phyloP scores from a whole-genome alignment of 495 filamentous ascomycete genomes.

The Hypoxylon crocopeplum region DNA sequence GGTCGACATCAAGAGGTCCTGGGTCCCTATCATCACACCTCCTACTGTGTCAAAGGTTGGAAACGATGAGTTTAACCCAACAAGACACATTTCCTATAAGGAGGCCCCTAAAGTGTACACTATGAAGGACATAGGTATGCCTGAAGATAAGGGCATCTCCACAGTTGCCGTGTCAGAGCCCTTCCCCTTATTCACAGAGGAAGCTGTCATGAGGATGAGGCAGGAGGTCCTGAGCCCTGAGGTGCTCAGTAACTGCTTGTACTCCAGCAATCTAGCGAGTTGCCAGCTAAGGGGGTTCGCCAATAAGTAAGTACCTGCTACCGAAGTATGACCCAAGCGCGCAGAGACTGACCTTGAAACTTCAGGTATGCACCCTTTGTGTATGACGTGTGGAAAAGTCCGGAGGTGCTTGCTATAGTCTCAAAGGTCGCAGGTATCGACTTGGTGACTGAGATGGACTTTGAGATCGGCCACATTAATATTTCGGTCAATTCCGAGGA shows the following conservation, averaged over 20 bases:
- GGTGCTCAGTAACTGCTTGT: slow-evolving; percentile 70
- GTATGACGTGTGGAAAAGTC: slow-evolving; percentile 73
- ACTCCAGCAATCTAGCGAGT: slow-evolving; percentile 68
- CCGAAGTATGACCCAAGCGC: neutral
- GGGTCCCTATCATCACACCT: slow-evolving; percentile 34
- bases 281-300: slow-evolving; percentile 73
- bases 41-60: slow-evolving; percentile 8
- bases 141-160: slow-evolving; percentile 65
- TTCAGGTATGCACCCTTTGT: slow-evolving; percentile 59
- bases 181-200: slow-evolving; percentile 73
- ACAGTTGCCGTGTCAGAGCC: slow-evolving; percentile 74
- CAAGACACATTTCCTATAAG: slow-evolving; percentile 62
- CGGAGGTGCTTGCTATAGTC: slow-evolving; percentile 67
- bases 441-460: slow-evolving; percentile 72
- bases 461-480: slow-evolving; percentile 78
- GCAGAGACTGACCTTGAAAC: slow-evolving; percentile 18
- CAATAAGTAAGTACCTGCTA: slow-evolving; percentile 60
- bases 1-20: slow-evolving; percentile 14
- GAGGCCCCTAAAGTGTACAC: slow-evolving; percentile 59
- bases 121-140: slow-evolving; percentile 66
- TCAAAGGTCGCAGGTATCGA: slow-evolving; percentile 79
- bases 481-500: slow-evolving; percentile 64
- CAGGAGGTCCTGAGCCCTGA: slow-evolving; percentile 67
- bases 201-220: slow-evolving; percentile 71
- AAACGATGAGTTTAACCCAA: slow-evolving; percentile 44